Conservation (phyloP, 2,329 filamentous ascomycete genomes). For the Pseudogymnoascus sp. region DNA sequence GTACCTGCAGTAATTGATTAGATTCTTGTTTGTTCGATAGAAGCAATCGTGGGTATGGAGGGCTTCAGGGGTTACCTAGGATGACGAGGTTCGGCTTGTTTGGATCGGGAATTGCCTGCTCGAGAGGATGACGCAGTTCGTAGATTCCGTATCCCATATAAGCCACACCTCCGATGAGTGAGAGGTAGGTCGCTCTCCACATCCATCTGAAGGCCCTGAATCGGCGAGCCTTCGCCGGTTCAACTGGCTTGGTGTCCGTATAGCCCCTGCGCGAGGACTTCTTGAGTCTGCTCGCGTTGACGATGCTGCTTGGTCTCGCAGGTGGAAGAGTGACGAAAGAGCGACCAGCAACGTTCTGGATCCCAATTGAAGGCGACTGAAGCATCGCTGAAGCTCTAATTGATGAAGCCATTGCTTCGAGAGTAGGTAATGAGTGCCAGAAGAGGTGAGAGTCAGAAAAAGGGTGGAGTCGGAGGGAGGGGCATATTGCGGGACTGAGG, state of each 20-base stretch:
- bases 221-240: conserved; percentile 36
- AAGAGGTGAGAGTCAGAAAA: background rate
- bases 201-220: conserved; percentile 67
- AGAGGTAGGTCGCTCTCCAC: conserved; percentile 76
- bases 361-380: conserved; percentile 25
- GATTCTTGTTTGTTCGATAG: conserved; percentile 13
- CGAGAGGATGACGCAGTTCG: conserved; percentile 67
- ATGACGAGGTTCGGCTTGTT: conserved; percentile 95
- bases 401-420: conserved; percentile 26
- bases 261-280: conserved; percentile 38
- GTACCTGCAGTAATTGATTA: conserved; percentile 53
- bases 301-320: conserved; percentile 22
- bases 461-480: background rate
- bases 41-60: background rate
- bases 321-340: conserved; percentile 24
- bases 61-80: conserved; percentile 54
- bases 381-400: conserved; percentile 28
- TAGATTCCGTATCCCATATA: conserved; percentile 78
- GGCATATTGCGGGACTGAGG: background rate
- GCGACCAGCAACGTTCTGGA: conserved; percentile 22
- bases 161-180: conserved; percentile 57
- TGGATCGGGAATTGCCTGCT: conserved; percentile 72
- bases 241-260: conserved; percentile 21
- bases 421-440: conserved; percentile 14
- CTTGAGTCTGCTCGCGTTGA: conserved; percentile 25